These are phyloP conservation scores for Cyclotella cryptica DNA, from an alignment of 108 stramenopile species.

Conservation along the genomic window DNA sequence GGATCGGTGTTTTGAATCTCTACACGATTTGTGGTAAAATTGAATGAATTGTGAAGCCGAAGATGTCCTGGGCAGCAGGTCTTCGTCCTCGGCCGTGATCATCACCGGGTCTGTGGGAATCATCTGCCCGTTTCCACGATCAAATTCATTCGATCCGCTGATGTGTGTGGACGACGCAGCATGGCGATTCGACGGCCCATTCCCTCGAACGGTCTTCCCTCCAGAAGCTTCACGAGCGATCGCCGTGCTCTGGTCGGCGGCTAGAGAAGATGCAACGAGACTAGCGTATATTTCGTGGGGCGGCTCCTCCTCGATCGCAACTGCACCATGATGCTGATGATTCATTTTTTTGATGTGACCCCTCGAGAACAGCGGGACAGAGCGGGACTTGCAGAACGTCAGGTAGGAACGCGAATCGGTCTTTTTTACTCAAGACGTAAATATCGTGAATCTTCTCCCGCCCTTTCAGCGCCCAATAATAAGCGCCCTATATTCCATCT, in stretches of 20 bases:
- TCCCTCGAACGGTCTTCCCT: not conserved
- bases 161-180: not conserved
- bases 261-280: not conserved
- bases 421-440: too few species aligned
- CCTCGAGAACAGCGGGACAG: too few species aligned
- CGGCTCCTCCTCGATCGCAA: conserved; percentile 4
- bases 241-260: not conserved
- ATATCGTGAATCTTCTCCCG: too few species aligned
- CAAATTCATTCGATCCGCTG: not conserved
- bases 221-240: not conserved
- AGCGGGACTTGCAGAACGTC: too few species aligned
- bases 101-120: not conserved
- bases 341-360: not conserved
- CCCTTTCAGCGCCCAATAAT: too few species aligned
- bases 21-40: conserved; percentile 10
- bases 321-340: not conserved
- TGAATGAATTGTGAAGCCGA: conserved; percentile 8
- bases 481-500: too few species aligned
- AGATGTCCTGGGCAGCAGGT: not conserved
- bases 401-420: too few species aligned
- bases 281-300: conserved; percentile 11
- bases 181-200: not conserved
- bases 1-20: not conserved
- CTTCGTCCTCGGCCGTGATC: not conserved
- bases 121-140: not conserved